Evolutionary conservation across 768 basidiomycete species (phyloP).

Genomic region (Gelatoporia subvermispora): DNA sequence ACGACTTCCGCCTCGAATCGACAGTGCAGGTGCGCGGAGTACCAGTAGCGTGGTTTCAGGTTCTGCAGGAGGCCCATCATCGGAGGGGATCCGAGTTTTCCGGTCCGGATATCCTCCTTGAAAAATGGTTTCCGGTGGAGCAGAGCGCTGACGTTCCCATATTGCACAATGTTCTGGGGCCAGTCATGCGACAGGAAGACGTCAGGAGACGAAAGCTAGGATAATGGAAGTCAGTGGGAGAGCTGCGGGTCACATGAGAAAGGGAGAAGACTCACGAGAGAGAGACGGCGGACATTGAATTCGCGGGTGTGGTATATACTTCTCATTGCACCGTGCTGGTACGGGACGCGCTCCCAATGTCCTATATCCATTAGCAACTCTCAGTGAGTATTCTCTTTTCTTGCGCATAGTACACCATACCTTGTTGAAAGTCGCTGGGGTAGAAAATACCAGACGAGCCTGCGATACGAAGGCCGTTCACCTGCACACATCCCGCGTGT

Average conservation of each 20-base stretch:
- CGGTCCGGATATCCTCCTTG: constrained; percentile 57
- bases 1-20: constrained; percentile 71
- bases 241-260: neutral
- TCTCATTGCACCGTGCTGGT: constrained; percentile 62
- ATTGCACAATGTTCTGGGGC: constrained; percentile 80
- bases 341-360: constrained; percentile 79
- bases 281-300: constrained; percentile 74
- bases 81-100: constrained; percentile 82
- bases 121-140: constrained; percentile 79
- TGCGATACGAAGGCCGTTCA: constrained; percentile 84
- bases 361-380: constrained; percentile 37
- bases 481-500: constrained; percentile 80
- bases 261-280: constrained; percentile 45
- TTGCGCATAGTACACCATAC: constrained; percentile 25
- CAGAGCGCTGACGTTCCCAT: constrained; percentile 65
- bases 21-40: constrained; percentile 86
- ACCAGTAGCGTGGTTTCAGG: constrained; percentile 85
- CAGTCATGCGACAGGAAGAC: constrained; percentile 97
- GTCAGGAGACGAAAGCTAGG: constrained; percentile 54
- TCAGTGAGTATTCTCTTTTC: neutral
- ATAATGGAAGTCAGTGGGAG: neutral
- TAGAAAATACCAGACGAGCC: constrained; percentile 95
- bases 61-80: constrained; percentile 70
- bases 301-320: constrained; percentile 91
- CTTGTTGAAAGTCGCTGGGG: constrained; percentile 63